Evolutionary conservation across 176 grass and related monocot genomes (phyloP).

Genomic region (Guadua angustifolia): DNA sequence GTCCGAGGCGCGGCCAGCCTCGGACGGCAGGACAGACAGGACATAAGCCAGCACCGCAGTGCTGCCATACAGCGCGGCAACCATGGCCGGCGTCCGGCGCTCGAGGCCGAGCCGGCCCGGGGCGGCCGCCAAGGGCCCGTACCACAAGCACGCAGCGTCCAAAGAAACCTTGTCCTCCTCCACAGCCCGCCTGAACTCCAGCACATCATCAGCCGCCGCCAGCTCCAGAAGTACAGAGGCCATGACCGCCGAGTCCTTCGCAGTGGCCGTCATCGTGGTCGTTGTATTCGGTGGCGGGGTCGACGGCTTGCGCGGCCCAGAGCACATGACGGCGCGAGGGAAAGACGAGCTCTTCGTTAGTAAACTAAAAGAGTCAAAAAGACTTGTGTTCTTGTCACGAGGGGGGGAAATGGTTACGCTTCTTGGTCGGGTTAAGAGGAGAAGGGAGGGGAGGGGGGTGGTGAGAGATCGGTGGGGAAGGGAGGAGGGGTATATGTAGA

Average conservation of each 20-base stretch:
- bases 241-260: slow-evolving; percentile 2
- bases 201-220: slow-evolving; percentile 75
- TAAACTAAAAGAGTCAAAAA: not conserved
- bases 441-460: not conserved
- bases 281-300: slow-evolving; percentile 27
- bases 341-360: not conserved
- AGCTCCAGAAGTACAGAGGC: slow-evolving; percentile 65
- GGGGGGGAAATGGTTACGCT: not conserved
- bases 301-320: slow-evolving; percentile 64
- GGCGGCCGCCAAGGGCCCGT: slow-evolving; percentile 51
- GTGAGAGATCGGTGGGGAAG: slow-evolving; percentile 27
- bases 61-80: slow-evolving; percentile 81
- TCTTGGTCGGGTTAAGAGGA: slow-evolving; percentile 19
- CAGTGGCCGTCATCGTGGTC: not conserved
- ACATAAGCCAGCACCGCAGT: slow-evolving; percentile 56
- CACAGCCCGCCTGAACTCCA: slow-evolving; percentile 50
- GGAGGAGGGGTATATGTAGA: slow-evolving; percentile 57
- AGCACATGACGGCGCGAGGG: slow-evolving; percentile 58
- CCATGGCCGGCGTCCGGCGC: slow-evolving; percentile 77
- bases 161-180: slow-evolving; percentile 55
- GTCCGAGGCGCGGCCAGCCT: slow-evolving; percentile 55
- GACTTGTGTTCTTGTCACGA: slow-evolving; percentile 30
- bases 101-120: slow-evolving; percentile 44
- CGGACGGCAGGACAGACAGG: slow-evolving; percentile 35
- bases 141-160: slow-evolving; percentile 47